Conservation (phyloP, 2,329 filamentous ascomycete species). For the Chaetomium olivaceum region DNA sequence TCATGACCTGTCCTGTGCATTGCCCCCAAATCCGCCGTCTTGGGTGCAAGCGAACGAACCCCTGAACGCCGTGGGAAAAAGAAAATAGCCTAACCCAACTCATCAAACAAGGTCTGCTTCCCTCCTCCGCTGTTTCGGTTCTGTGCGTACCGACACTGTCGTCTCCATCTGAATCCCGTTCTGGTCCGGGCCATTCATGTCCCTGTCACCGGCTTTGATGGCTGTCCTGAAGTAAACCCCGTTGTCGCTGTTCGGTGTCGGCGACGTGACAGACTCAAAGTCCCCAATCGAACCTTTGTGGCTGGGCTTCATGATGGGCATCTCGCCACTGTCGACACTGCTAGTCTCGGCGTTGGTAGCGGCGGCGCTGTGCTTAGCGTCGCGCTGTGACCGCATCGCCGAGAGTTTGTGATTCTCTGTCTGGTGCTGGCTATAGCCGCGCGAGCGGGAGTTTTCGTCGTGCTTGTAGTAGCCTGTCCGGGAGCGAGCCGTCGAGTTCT, state of each 20-base stretch:
- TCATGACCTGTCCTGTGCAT: neutral
- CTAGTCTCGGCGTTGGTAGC: slow-evolving; percentile 4
- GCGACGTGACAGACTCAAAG: slow-evolving; percentile 8
- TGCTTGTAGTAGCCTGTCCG: slow-evolving; percentile 10
- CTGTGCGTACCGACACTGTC: slow-evolving; percentile 12
- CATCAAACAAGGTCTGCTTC: slow-evolving; percentile 5
- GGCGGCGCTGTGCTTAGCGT: slow-evolving; percentile 9
- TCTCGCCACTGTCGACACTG: slow-evolving; percentile 18
- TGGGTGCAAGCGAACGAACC: neutral
- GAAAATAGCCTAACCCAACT: neutral
- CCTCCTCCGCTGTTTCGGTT: slow-evolving; percentile 10
- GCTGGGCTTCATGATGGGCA: slow-evolving; percentile 21
- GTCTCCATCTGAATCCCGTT: slow-evolving; percentile 16
- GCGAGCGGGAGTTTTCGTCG: slow-evolving; percentile 1
- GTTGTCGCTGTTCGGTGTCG: neutral
- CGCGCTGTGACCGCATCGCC: slow-evolving; percentile 9
- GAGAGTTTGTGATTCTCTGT: slow-evolving; percentile 15
- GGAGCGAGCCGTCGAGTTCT: neutral
- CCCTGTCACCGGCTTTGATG: slow-evolving; percentile 1
- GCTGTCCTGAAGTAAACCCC: slow-evolving; percentile 11
- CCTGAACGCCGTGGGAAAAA: slow-evolving; percentile 1
- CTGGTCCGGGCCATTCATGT: neutral
- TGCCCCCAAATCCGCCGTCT: neutral
- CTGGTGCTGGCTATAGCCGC: neutral
- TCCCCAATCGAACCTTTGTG: slow-evolving; percentile 4